Evolutionary conservation across 164 flowering plant species (phyloP), one percentile per base, ranked within the genome.

Genomic region (Hamamelis virginiana): DNA sequence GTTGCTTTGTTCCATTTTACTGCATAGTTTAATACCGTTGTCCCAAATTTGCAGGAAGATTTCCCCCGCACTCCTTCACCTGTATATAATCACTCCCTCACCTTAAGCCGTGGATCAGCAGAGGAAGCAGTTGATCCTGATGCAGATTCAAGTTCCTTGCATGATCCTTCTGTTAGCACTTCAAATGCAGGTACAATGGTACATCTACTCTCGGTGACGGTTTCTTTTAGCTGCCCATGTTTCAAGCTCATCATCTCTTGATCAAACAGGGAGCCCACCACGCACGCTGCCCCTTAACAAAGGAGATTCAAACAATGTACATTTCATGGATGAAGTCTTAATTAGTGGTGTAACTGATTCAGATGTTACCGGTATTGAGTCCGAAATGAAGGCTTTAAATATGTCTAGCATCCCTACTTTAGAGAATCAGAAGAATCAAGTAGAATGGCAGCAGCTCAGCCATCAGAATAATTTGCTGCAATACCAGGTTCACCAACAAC

Each of bases 21-120:
- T 23, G 41, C 41, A 33, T 33, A 33, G 19, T 33, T 27, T 23
- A 38, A 4, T 64, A 33, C 41, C 48, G 52, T 43, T 59, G 25
- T 74, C 28, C 14, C 15, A 14, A 26, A 18, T 68, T 13, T 61
- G 70, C 65, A 92, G 94, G 91, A 81, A 69, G 96, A 88, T 72
- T 85, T 85, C 51, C 89, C 96, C 26, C 89, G 87, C 27, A 86
- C 89, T 10, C 91, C 91, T 5, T 92, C 96, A 72, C 92, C 98
- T 76, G 89, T 89, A 16, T 85, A 78, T 69, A 87, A 72, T 76
- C 84, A 83, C 52, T 75, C 86, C 59, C 85, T 74, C 58, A 68
- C 87, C 8, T 58, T 80, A 46, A 74, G 79, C 77, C 77, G 74
- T 78, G 70, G 65, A 41, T 44, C 77, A 65, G 44, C 78, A 45